These are phyloP conservation scores for Sugiyamaella boreocaroliniensis DNA, from an alignment of 805 yeast species.

Conservation along the genomic window DNA sequence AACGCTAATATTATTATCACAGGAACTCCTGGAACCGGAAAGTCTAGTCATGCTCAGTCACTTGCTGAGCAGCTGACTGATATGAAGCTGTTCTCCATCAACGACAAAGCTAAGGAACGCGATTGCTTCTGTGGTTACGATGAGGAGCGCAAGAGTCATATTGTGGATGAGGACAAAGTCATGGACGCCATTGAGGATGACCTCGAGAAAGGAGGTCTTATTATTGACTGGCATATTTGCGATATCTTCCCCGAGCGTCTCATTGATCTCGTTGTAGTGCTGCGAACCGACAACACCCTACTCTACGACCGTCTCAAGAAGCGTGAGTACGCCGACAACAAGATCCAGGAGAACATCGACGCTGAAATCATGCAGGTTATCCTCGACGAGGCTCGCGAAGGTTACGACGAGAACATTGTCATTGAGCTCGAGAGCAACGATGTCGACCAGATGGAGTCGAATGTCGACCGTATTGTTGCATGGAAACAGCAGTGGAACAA, in stretches of 20 bases:
- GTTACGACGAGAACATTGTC: slow-evolving; percentile 72
- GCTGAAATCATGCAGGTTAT: slow-evolving; percentile 96
- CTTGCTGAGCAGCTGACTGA: slow-evolving; percentile 46
- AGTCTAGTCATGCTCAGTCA: slow-evolving; percentile 65
- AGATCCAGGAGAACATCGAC: slow-evolving; percentile 86
- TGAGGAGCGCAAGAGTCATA: slow-evolving; percentile 72
- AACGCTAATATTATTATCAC: slow-evolving; percentile 75
- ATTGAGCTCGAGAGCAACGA: slow-evolving; percentile 70
- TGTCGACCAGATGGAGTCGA: slow-evolving; percentile 73
- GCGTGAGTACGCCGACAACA: slow-evolving; percentile 73
- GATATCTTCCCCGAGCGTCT: slow-evolving; percentile 90
- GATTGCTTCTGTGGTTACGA: slow-evolving; percentile 80
- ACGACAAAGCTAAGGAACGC: slow-evolving; percentile 73
- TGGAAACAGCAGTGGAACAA: slow-evolving; percentile 76
- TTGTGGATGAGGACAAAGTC: slow-evolving; percentile 83
- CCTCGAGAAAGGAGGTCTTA: slow-evolving; percentile 75
- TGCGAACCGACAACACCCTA: slow-evolving; percentile 65
- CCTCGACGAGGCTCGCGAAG: slow-evolving; percentile 76
- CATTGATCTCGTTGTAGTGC: slow-evolving; percentile 86
- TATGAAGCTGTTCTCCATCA: slow-evolving; percentile 54
- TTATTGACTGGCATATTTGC: slow-evolving; percentile 96
- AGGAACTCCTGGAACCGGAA: slow-evolving; percentile 93
- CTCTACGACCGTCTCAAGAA: slow-evolving; percentile 69
- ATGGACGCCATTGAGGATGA: slow-evolving; percentile 74
- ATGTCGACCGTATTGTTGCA: slow-evolving; percentile 62